Evolutionary conservation across 2,329 filamentous ascomycete species (phyloP), one percentile per base, ranked within the genome.

Genomic region (Penicillium sclerotigenum): DNA sequence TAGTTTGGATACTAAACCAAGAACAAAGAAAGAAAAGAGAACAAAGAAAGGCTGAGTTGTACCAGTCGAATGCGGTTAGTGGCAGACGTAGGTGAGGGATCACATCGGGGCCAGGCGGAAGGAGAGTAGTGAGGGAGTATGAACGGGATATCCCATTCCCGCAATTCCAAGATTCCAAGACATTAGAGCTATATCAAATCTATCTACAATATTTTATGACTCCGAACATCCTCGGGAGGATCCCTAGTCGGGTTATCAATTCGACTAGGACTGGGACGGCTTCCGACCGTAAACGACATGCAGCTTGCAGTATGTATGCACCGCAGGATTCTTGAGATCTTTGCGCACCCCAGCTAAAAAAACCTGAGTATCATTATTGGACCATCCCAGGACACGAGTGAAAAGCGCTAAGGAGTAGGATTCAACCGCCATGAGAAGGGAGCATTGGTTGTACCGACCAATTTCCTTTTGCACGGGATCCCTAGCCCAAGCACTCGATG

Each of bases 401-500:
- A 71, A 65, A 3, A 72, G 57, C 13, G 68, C 70, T 34, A 69
- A 46, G 9, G 68, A 68, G 40, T 71, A 72, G 6, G 68, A 62
- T 24, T 71, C 67, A 1, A 71, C 63, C 6, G 66, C 66, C 57
- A 71, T 66, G 1, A 71, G 34, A 52, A 71, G 63, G 24, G 71
- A 68, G 6, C 62, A 66, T 29, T 68, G 65, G 18, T 71, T 66
- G 45, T 69, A 70, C 29, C 61, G 59, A 7, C 70, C 70, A 29
- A 81, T 73, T 49, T 77, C 71, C 57, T 77, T 79, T 40, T 80
- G 71, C 14, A 68, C 75, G 20, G 72, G 67, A 47, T 83, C 77
- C 47, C 69, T 75, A 0, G 80, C 72, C 81, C 81, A 83, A 0
- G 70, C 67, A 16, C 77, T 79, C 7, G 79, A 73, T 0, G 81